Evolutionary conservation across 768 basidiomycete species (phyloP), one percentile per base, ranked within the genome.

Genomic region (Suillus hirtellus): DNA sequence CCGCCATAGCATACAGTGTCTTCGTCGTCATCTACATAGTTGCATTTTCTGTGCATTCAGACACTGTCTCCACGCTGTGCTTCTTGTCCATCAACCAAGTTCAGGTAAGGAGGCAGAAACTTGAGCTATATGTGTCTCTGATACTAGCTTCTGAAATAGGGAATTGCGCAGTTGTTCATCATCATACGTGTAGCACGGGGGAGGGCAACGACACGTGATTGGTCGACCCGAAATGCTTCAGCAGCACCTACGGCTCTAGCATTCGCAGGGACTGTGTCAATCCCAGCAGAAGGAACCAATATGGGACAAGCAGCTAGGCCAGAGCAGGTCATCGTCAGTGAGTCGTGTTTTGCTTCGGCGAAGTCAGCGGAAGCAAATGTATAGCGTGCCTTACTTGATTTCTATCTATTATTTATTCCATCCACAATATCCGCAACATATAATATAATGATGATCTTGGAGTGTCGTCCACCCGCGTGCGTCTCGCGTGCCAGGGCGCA

Each of bases 111-210:
- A 53, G 52, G 0, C 1, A 53, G 5, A 34, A 34, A 12, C 11
- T 11, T 35, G 19, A 35, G 17, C 34, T 12, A 53, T 53, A 5
- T 9, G 19, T 31, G 5, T 53, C 11, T 53, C 19, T 53, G 34
- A 53, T 53, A 11, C 17, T 34, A n/a, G 17, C 50, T 53, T 52
- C 2, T 11, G 19, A 34, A 34, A 19, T 5, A 53, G 52, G 52
- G 52, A 4, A 53, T 53, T 12, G 3, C 52, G 5, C 52, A 53
- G 11, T 34, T 53, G 31, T 53, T 53, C 52, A 53, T 53, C 19
- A 53, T 53, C 31, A 53, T 53, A n/a, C 52, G 52, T n/a, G 52
- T 53, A 10, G 52, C 52, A 12, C 31, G 19, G 19, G 52, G 52
- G 19, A 53, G 34, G 52, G 52, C 34, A 34, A 10, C n/a, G 6